phyloP scores from a whole-genome alignment of 305 asterid species.

The Solanum aculeatissimum region DNA sequence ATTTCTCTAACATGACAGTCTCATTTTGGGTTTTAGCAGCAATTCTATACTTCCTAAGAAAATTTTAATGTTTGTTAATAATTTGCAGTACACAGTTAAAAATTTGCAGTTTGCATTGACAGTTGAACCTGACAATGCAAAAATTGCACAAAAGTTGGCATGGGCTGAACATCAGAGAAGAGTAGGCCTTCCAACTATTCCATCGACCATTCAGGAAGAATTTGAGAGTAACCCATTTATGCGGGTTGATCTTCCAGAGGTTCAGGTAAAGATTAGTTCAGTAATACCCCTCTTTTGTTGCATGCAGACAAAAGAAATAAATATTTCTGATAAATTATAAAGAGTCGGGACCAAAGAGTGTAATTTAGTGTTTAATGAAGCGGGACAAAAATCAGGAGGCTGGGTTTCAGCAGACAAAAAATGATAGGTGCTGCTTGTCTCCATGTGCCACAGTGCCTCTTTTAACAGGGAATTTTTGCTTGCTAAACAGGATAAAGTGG shows the following conservation, averaged over 20 bases:
- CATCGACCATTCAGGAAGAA: constrained; percentile 76
- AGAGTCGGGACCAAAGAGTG: background rate
- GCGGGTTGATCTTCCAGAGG: constrained; percentile 77
- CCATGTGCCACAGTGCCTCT: background rate
- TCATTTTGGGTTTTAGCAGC: background rate
- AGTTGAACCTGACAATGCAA: constrained; percentile 66
- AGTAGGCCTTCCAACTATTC: constrained; percentile 28
- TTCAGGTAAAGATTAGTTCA: constrained; percentile 44
- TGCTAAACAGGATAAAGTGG: constrained; percentile 45
- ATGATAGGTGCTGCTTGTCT: background rate
- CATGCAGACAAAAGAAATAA: background rate
- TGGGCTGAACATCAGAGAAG: constrained; percentile 23
- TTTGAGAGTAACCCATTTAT: constrained; percentile 81
- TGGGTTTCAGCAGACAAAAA: background rate
- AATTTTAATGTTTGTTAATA: background rate
- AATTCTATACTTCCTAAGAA: background rate
- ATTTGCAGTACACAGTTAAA: constrained; percentile 45
- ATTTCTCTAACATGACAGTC: background rate
- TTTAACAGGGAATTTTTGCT: background rate
- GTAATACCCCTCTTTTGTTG: background rate
- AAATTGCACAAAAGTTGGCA: constrained; percentile 33
- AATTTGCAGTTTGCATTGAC: constrained; percentile 73
- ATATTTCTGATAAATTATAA: background rate
- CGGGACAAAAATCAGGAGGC: background rate
- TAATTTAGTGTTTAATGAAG: background rate